These are phyloP conservation scores for Scytalidium lignicola DNA, from an alignment of 2,329 filamentous ascomycete genomes.

Conservation along the genomic window DNA sequence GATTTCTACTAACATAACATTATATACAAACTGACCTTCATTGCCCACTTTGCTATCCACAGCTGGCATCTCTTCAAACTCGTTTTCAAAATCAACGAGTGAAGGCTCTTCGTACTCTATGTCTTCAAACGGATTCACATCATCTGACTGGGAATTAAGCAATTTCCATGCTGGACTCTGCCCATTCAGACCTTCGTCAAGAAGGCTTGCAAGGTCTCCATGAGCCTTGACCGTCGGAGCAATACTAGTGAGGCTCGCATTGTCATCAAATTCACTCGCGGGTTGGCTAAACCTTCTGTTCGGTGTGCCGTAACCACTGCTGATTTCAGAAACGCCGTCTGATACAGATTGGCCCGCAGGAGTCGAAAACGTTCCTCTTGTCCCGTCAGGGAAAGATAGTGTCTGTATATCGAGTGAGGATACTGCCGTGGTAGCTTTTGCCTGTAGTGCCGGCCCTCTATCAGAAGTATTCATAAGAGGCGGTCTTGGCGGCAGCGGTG, in stretches of 20 bases:
- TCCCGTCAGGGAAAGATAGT: slow-evolving; percentile 65
- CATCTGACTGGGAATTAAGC: slow-evolving; percentile 56
- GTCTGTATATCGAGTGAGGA: slow-evolving; percentile 78
- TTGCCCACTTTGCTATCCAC: slow-evolving; percentile 47
- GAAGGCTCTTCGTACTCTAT: slow-evolving; percentile 43
- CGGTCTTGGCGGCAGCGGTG: slow-evolving; percentile 41
- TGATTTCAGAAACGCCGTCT: slow-evolving; percentile 21
- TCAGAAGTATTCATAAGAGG: slow-evolving; percentile 26
- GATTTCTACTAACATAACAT: not conserved
- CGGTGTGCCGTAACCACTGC: slow-evolving; percentile 18
- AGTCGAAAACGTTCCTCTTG: slow-evolving; percentile 56
- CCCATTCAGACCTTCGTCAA: slow-evolving; percentile 64
- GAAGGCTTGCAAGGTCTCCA: slow-evolving; percentile 76
- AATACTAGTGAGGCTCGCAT: slow-evolving; percentile 43
- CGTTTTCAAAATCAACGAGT: slow-evolving; percentile 63
- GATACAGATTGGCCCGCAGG: slow-evolving; percentile 28
- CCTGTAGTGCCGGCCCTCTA: slow-evolving; percentile 36
- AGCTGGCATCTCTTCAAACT: slow-evolving; percentile 72
- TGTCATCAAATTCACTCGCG: slow-evolving; percentile 45
- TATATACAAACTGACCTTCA: slow-evolving; percentile 39
- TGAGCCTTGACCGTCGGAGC: slow-evolving; percentile 43
- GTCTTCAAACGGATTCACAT: slow-evolving; percentile 56
- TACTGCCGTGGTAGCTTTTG: slow-evolving; percentile 77
- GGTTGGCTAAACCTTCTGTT: slow-evolving; percentile 26
- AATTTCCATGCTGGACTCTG: slow-evolving; percentile 66